These are phyloP conservation scores for Rhizomucor pusillus DNA, from an alignment of 371 early-diverging fungal species.

Conservation along the genomic window DNA sequence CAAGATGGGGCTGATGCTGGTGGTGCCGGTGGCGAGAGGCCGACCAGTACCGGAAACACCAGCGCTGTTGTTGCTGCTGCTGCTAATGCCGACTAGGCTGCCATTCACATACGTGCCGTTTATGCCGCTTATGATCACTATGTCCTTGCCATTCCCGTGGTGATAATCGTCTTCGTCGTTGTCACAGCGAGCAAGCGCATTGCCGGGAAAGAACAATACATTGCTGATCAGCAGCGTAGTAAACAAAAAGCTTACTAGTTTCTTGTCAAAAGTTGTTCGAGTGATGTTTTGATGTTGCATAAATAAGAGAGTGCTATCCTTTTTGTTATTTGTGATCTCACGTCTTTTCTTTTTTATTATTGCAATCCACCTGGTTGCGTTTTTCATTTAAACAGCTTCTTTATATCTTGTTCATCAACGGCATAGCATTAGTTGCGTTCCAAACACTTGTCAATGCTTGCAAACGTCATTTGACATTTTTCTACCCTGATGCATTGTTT, in stretches of 20 bases:
- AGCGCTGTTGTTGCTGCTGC: not conserved
- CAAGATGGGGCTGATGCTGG: too few relatives aligned
- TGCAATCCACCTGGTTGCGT: too few relatives aligned
- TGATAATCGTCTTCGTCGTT: slow-evolving; percentile 5
- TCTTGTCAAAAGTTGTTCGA: not conserved
- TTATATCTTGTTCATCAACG: too few relatives aligned
- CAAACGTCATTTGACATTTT: too few relatives aligned
- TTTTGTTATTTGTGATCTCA: not conserved
- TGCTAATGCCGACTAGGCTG: not conserved
- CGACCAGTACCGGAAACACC: not conserved
- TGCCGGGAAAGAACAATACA: slow-evolving; percentile 3
- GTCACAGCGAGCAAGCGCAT: slow-evolving; percentile 6
- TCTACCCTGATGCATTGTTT: too few relatives aligned
- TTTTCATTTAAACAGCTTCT: too few relatives aligned
- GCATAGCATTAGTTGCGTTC: slow-evolving; percentile 1
- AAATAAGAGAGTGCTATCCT: not conserved
- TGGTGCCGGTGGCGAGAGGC: too few relatives aligned
- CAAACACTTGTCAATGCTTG: too few relatives aligned
- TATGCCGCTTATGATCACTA: too few relatives aligned
- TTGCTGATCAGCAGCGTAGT: slow-evolving; percentile 2
- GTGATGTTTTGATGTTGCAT: too few relatives aligned
- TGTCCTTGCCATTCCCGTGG: not conserved
- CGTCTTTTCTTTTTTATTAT: too few relatives aligned
- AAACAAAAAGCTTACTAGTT: slow-evolving; percentile 4
- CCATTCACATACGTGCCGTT: not conserved